Conservation (phyloP, 371 early-diverging fungal species). For the Lichtheimia corymbifera region DNA sequence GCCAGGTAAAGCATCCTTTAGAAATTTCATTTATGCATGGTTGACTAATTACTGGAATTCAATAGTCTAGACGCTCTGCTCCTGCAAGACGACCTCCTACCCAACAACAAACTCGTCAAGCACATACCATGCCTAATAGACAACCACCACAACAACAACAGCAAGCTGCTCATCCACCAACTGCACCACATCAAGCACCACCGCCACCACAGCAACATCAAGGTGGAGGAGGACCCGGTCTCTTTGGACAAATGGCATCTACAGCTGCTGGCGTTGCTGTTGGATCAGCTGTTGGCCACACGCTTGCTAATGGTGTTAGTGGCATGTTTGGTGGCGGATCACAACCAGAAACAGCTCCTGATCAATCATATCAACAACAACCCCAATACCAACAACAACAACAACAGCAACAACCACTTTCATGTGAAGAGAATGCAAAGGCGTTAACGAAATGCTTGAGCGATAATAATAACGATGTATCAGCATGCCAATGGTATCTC, state of each 20-base stretch:
- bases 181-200: constrained; percentile 12
- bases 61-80: constrained; percentile 57
- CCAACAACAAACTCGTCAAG: constrained; percentile 64
- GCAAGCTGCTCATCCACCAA: constrained; percentile 52
- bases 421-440: constrained; percentile 85
- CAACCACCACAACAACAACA: constrained; percentile 47
- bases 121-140: constrained; percentile 72
- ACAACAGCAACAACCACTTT: constrained; percentile 33
- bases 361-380: constrained; percentile 25
- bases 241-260: constrained; percentile 73
- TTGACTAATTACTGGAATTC: neutral
- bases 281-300: constrained; percentile 81
- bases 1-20: neutral
- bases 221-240: constrained; percentile 60
- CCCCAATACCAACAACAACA: constrained; percentile 43
- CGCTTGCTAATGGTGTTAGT: constrained; percentile 71
- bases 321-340: constrained; percentile 65
- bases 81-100: constrained; percentile 28
- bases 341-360: constrained; percentile 11
- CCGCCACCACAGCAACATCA: constrained; percentile 45
- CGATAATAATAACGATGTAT: constrained; percentile 72
- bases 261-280: constrained; percentile 95
- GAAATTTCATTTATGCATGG: neutral
- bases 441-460: constrained; percentile 88
- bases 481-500: constrained; percentile 83